A percentile compares a stretch with the other conserved stretches of the same genome.
These are phyloP conservation scores for Kuraishia capsulata DNA, from an alignment of 805 yeast genomes.

Conservation along the genomic window DNA sequence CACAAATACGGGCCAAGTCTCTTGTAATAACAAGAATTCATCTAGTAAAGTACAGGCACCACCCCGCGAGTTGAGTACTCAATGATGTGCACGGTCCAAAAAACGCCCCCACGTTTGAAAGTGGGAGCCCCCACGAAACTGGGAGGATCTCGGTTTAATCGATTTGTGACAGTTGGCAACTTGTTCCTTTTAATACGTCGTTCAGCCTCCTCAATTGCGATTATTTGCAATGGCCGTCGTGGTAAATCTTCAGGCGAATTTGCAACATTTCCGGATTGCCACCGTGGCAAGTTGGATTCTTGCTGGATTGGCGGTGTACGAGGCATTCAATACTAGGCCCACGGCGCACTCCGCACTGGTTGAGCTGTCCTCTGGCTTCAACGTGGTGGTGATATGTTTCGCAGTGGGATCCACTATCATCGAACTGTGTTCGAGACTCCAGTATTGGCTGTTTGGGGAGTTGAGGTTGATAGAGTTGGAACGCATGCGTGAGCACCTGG, in stretches of 20 bases:
- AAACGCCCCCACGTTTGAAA: too few relatives aligned
- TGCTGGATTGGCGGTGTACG: conserved; percentile 24
- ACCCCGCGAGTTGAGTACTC: too few relatives aligned
- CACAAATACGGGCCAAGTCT: too few relatives aligned
- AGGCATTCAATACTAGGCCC: conserved; percentile 31
- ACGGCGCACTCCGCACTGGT: conserved; percentile 40
- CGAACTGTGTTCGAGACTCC: conserved; percentile 37
- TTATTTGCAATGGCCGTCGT: too few relatives aligned
- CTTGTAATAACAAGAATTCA: too few relatives aligned
- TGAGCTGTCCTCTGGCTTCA: conserved; percentile 40
- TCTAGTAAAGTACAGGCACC: too few relatives aligned
- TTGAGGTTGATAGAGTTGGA: conserved; percentile 69
- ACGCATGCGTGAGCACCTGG: conserved; percentile 58
- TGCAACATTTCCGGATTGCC: conserved; percentile 8
- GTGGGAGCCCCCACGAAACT: too few relatives aligned
- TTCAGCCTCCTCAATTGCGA: too few relatives aligned
- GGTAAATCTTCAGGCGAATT: not conserved
- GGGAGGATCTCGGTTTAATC: too few relatives aligned
- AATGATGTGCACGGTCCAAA: too few relatives aligned
- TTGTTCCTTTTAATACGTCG: too few relatives aligned
- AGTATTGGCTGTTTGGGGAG: conserved; percentile 58
- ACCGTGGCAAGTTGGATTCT: conserved; percentile 22
- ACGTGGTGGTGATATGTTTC: conserved; percentile 30
- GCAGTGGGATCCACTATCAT: conserved; percentile 29
- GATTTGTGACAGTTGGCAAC: too few relatives aligned